Evolutionary conservation across 2,329 filamentous ascomycete species (phyloP).

Genomic region (Clarireedia homoeocarpa): DNA sequence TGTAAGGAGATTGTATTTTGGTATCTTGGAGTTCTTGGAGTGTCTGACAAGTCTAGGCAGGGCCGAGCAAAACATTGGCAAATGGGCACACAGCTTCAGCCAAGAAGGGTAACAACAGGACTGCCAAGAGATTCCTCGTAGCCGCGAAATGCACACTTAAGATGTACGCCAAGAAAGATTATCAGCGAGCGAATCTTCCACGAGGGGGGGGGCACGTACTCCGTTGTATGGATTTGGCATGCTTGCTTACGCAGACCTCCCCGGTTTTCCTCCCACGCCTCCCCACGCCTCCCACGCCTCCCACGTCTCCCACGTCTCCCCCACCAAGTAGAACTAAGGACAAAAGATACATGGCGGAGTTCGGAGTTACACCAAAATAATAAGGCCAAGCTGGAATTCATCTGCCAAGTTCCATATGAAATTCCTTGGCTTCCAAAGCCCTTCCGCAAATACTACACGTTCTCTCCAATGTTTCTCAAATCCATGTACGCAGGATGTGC

Average conservation of each 20-base stretch:
- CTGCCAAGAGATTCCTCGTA: not conserved
- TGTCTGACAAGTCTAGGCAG: conserved; percentile 7
- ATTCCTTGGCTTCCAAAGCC: not conserved
- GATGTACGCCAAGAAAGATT: not conserved
- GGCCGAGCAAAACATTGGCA: not conserved
- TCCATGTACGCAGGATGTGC: too few relatives aligned
- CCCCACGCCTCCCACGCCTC: too few relatives aligned
- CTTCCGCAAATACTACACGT: not conserved
- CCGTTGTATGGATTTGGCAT: too few relatives aligned
- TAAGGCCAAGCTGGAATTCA: not conserved
- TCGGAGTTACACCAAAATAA: not conserved
- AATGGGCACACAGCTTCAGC: conserved; percentile 7
- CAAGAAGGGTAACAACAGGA: conserved; percentile 2
- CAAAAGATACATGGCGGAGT: too few relatives aligned
- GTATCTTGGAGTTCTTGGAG: not conserved
- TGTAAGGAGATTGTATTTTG: not conserved
- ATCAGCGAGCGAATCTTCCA: not conserved
- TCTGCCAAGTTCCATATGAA: not conserved
- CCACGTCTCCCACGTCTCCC: too few relatives aligned
- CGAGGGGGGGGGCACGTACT: not conserved
- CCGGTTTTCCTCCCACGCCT: too few relatives aligned
- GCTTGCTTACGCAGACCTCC: too few relatives aligned
- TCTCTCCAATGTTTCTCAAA: not conserved
- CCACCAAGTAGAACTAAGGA: too few relatives aligned
- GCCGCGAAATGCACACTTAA: not conserved